Conservation (phyloP, 257 asterid species). For the Anisodus tanguticus region DNA sequence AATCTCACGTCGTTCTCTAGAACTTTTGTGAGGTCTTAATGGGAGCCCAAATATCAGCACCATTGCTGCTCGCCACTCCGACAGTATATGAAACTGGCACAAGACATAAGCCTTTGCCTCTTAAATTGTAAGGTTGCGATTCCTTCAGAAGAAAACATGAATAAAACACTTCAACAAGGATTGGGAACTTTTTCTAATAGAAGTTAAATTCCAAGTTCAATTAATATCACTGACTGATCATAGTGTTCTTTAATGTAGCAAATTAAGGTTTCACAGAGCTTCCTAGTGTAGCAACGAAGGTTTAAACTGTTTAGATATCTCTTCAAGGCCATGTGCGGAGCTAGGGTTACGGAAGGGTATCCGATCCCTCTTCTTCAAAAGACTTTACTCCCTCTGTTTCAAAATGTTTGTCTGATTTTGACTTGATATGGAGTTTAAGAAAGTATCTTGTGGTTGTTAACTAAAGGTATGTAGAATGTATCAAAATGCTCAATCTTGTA, state of each 20-base stretch:
- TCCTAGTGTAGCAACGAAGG: not conserved
- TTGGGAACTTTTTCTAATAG: not conserved
- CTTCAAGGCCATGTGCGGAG: not conserved
- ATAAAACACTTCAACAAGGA: constrained; percentile 20
- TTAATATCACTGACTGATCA: not conserved
- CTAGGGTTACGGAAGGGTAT: no score
- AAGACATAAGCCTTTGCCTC: constrained; percentile 74
- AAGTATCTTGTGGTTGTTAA: no score
- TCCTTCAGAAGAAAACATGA: constrained; percentile 41
- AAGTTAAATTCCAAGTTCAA: not conserved
- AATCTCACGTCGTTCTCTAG: constrained; percentile 38
- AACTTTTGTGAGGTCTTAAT: constrained; percentile 51
- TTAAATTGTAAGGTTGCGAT: constrained; percentile 53
- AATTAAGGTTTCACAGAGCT: not conserved
- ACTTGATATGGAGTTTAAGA: no score
- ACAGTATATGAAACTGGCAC: constrained; percentile 64
- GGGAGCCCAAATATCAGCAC: constrained; percentile 99
- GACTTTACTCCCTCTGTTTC: no score
- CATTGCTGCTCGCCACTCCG: constrained; percentile 79
- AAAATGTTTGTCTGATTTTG: no score
- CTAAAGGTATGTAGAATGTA: no score
- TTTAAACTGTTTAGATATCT: not conserved
- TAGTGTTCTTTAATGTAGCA: not conserved
- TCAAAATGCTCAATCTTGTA: no score
- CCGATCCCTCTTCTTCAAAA: no score